Evolutionary conservation across 768 basidiomycete species (phyloP).

Genomic region (Collybia sp.): DNA sequence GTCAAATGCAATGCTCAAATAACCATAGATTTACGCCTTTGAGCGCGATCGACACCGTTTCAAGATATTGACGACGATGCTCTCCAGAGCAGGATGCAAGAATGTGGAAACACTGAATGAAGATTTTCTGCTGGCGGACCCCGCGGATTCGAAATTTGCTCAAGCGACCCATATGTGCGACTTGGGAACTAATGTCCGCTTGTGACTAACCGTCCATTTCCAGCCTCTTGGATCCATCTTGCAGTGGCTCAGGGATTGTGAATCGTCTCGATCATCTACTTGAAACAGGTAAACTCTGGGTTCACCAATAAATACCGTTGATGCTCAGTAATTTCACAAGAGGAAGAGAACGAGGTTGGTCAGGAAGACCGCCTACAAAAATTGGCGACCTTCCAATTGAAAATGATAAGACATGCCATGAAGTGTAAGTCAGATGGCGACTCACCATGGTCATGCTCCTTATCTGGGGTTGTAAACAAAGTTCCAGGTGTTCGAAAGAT

Average conservation of each 20-base stretch:
- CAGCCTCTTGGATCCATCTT: constrained; percentile 93
- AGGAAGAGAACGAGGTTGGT: constrained; percentile 51
- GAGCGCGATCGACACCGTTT: constrained; percentile 84
- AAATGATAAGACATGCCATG: constrained; percentile 94
- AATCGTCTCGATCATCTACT: constrained; percentile 85
- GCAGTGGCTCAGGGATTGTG: constrained; percentile 91
- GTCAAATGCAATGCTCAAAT: neutral
- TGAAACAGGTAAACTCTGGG: constrained; percentile 51
- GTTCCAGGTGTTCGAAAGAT: constrained; percentile 77
- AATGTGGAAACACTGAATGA: constrained; percentile 73
- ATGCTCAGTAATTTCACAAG: constrained; percentile 23
- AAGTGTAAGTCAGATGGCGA: constrained; percentile 53
- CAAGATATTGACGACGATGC: constrained; percentile 80
- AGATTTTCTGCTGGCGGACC: constrained; percentile 84
- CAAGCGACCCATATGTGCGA: constrained; percentile 80
- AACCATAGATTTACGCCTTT: constrained; percentile 76
- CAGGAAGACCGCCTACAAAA: constrained; percentile 73
- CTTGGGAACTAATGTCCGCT: neutral
- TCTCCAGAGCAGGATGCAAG: constrained; percentile 74
- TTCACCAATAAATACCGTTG: constrained; percentile 1
- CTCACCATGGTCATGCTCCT: constrained; percentile 3
- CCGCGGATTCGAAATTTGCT: constrained; percentile 54
- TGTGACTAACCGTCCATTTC: constrained; percentile 1
- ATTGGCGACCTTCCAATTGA: constrained; percentile 82
- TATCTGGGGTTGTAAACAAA: constrained; percentile 22